phyloP scores from a whole-genome alignment of 768 basidiomycete genomes.

The Ramaria sp. region DNA sequence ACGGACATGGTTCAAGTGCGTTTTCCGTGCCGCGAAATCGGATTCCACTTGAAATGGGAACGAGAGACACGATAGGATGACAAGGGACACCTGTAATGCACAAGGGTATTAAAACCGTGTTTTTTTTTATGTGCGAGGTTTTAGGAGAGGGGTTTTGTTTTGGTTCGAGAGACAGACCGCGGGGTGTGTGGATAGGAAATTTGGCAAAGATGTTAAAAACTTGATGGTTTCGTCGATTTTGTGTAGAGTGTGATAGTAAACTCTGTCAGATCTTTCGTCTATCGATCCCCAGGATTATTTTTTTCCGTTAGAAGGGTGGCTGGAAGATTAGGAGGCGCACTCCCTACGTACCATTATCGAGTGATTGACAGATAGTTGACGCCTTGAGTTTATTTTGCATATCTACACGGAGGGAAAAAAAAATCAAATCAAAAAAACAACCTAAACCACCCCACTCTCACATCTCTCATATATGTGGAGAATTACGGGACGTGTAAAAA shows the following conservation, averaged over 20 bases:
- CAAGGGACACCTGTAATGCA: background rate
- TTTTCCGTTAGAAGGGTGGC: no score
- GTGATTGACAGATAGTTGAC: background rate
- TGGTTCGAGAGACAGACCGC: background rate
- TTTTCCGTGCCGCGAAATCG: background rate
- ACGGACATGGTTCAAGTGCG: background rate
- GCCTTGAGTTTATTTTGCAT: constrained; percentile 9
- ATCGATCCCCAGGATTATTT: background rate
- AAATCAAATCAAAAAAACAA: no score
- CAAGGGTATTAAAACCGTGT: background rate
- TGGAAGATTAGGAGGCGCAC: no score
- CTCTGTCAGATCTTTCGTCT: background rate
- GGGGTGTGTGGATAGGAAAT: background rate
- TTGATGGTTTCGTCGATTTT: background rate
- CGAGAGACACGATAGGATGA: constrained; percentile 1
- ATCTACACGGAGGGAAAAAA: background rate
- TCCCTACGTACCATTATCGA: background rate
- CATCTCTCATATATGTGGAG: no score
- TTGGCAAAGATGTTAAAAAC: background rate
- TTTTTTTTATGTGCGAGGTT: no score
- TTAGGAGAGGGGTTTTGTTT: background rate
- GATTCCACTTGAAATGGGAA: constrained; percentile 2
- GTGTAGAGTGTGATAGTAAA: background rate
- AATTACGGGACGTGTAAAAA: no score
- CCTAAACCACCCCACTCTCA: no score